A percentile compares a stretch with the other conserved stretches of the same genome.
Evolutionary conservation across 1,284 basidiomycete species (phyloP).

Genomic region (Rhodotorula sp.): DNA sequence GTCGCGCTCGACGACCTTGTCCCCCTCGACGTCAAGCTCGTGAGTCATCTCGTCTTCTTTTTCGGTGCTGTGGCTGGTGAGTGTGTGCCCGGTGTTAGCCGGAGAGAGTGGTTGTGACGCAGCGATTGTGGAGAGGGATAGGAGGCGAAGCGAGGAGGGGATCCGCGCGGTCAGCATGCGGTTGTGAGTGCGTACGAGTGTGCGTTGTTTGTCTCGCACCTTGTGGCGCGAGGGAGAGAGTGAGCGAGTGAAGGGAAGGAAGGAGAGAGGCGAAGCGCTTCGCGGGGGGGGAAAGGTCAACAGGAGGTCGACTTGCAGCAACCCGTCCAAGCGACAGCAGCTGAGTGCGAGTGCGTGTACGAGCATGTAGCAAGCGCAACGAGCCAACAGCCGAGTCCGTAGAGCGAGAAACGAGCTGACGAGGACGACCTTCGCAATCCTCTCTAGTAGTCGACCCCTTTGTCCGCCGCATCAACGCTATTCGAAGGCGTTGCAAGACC

Average conservation of each 20-base stretch:
- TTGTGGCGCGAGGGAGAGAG: too few relatives aligned
- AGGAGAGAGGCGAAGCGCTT: background rate
- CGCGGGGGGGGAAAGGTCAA: background rate
- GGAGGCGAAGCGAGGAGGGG: background rate
- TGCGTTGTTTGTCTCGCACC: background rate
- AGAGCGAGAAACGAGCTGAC: background rate
- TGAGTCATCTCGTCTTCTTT: background rate
- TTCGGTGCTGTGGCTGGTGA: background rate
- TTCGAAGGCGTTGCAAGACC: too few relatives aligned
- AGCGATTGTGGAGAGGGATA: background rate
- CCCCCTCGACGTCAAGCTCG: conserved; percentile 18
- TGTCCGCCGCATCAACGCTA: too few relatives aligned
- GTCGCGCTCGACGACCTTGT: conserved; percentile 20
- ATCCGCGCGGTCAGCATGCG: background rate
- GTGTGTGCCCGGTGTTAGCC: background rate
- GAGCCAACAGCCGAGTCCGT: background rate
- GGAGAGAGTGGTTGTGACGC: background rate
- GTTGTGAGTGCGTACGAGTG: fast-evolving
- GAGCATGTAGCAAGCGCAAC: background rate
- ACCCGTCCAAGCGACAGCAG: background rate
- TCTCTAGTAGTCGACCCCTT: too few relatives aligned
- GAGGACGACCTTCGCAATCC: background rate
- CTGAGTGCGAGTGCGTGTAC: background rate
- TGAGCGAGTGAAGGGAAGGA: too few relatives aligned
- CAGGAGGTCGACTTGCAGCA: background rate